These are phyloP conservation scores for Kodamaea leandrae DNA, from an alignment of 805 yeast genomes.

Conservation along the genomic window DNA sequence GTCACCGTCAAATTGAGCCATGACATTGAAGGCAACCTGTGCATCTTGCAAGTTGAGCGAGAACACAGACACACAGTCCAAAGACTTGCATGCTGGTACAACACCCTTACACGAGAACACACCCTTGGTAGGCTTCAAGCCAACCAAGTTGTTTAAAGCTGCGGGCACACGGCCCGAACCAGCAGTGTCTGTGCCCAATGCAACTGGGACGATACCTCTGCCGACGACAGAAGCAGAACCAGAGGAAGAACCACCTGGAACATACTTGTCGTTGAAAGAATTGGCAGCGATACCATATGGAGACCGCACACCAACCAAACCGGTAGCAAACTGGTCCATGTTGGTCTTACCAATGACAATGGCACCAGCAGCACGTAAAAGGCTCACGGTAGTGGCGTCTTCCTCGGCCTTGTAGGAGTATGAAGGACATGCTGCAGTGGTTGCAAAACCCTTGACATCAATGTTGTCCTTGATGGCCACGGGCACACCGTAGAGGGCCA, in stretches of 20 bases:
- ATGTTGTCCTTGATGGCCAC: constrained; percentile 93
- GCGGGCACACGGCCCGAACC: constrained; percentile 99
- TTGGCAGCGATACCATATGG: constrained; percentile 91
- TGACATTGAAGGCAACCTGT: constrained; percentile 64
- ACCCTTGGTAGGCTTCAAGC: constrained; percentile 91
- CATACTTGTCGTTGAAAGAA: constrained; percentile 73
- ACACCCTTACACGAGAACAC: constrained; percentile 84
- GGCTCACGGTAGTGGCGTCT: constrained; percentile 73
- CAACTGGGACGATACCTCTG: constrained; percentile 82
- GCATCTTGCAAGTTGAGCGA: constrained; percentile 79
- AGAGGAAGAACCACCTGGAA: constrained; percentile 93
- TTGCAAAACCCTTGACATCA: constrained; percentile 74
- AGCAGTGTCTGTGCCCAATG: constrained; percentile 96
- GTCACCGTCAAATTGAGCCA: constrained; percentile 67
- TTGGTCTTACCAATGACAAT: constrained; percentile 92
- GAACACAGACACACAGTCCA: constrained; percentile 90
- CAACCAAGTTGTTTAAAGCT: constrained; percentile 84
- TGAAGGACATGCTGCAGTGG: constrained; percentile 96
- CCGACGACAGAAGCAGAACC: constrained; percentile 95
- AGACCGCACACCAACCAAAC: constrained; percentile 90
- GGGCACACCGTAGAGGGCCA: constrained; percentile 91
- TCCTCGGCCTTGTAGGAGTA: constrained; percentile 63
- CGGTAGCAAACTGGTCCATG: constrained; percentile 96
- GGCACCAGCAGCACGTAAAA: constrained; percentile 88
- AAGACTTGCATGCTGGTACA: constrained; percentile 95